A percentile compares a stretch with the other conserved stretches of the same genome.
These are phyloP conservation scores for Macadamia integrifolia DNA, from an alignment of 164 flowering plant genomes.

Conservation along the genomic window DNA sequence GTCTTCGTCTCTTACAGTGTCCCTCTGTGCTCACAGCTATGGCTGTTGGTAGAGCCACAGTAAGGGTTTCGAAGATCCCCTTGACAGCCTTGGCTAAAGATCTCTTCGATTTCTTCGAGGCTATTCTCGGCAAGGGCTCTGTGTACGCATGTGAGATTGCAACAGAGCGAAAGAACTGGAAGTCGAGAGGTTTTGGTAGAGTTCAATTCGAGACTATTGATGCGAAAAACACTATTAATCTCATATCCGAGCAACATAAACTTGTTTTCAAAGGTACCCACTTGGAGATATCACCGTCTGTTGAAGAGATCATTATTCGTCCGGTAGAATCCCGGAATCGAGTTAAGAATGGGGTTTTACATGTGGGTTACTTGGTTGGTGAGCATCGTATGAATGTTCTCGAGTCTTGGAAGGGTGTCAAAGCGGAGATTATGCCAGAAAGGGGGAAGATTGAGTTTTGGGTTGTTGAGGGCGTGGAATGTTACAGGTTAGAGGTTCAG, in stretches of 20 bases:
- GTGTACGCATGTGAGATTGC: slow-evolving; percentile 67
- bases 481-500: slow-evolving; percentile 53
- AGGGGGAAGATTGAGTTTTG: slow-evolving; percentile 57
- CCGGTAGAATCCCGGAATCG: slow-evolving; percentile 41
- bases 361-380: slow-evolving; percentile 50
- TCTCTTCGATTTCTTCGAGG: slow-evolving; percentile 53
- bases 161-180: slow-evolving; percentile 78
- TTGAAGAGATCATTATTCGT: slow-evolving; percentile 53
- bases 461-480: slow-evolving; percentile 32
- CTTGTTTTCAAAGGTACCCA: slow-evolving; percentile 42
- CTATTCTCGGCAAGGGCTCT: slow-evolving; percentile 41
- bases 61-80: slow-evolving; percentile 56
- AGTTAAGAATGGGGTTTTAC: slow-evolving; percentile 33
- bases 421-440: slow-evolving; percentile 70
- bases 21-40: slow-evolving; percentile 6
- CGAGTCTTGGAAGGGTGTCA: slow-evolving; percentile 58
- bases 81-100: slow-evolving; percentile 48
- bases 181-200: slow-evolving; percentile 64
- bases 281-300: slow-evolving; percentile 38
- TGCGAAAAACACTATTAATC: slow-evolving; percentile 24
- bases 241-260: slow-evolving; percentile 31
- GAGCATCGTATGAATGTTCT: slow-evolving; percentile 37
- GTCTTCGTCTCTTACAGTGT: slow-evolving; percentile 11
- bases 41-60: slow-evolving; percentile 38
- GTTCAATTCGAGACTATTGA: slow-evolving; percentile 71